Conservation (phyloP, 139 green algal genomes). For the Coelastrella sp. region DNA sequence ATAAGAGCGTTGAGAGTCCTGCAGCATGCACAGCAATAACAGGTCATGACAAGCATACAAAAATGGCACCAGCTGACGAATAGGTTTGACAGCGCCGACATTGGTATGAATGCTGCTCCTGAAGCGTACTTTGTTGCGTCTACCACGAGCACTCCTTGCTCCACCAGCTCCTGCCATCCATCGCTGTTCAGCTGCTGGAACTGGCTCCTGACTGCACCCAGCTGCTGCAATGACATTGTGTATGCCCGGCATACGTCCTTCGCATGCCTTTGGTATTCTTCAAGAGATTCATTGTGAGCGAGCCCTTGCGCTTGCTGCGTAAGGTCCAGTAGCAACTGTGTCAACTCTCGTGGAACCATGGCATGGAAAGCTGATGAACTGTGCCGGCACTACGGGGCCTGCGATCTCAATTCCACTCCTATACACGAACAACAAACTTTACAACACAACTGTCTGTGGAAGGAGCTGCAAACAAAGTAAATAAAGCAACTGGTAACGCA, state of each 20-base stretch:
- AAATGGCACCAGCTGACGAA: not conserved
- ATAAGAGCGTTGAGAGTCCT: conserved; percentile 51
- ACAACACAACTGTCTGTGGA: no score
- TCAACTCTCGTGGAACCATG: conserved; percentile 10
- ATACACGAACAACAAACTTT: no score
- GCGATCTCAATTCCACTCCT: no score
- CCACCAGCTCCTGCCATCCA: conserved; percentile 6
- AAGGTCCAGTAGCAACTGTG: conserved; percentile 17
- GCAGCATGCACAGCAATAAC: not conserved
- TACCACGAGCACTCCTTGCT: conserved; percentile 21
- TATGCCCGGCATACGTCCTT: conserved; percentile 16
- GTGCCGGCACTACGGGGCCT: not conserved
- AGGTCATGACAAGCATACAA: not conserved
- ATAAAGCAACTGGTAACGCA: no score
- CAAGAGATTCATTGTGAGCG: not conserved
- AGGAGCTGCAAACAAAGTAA: no score
- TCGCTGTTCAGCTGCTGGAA: not conserved
- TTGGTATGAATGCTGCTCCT: not conserved
- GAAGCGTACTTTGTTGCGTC: conserved; percentile 36
- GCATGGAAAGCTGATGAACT: not conserved
- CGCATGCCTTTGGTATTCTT: conserved; percentile 32
- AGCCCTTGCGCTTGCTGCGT: not conserved
- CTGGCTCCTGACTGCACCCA: not conserved
- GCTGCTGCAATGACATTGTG: conserved; percentile 34
- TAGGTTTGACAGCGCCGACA: no score